Evolutionary conservation across 1,284 basidiomycete genomes (phyloP).

Genomic region (Melampsora americana): DNA sequence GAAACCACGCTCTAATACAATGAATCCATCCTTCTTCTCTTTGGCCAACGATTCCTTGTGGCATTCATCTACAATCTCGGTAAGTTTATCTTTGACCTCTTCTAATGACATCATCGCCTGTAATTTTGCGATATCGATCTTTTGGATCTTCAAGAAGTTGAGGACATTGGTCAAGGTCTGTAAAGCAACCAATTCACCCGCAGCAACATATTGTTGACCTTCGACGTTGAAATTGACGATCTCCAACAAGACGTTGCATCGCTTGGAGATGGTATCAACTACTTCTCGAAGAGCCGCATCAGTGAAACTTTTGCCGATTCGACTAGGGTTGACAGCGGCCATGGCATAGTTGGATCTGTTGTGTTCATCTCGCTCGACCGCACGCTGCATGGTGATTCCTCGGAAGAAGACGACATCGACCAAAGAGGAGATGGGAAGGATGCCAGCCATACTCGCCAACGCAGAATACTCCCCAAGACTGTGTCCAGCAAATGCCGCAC

Average conservation of each 20-base stretch:
- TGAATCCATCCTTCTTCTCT: constrained; percentile 73
- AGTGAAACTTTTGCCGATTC: constrained; percentile 88
- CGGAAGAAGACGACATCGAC: constrained; percentile 99
- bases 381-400: constrained; percentile 98
- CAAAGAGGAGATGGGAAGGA: constrained; percentile 89
- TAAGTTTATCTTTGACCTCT: constrained; percentile 85
- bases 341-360: constrained; percentile 96
- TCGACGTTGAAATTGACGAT: constrained; percentile 97
- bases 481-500: constrained; percentile 93
- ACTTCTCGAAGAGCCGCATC: constrained; percentile 85
- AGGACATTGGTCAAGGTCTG: constrained; percentile 93
- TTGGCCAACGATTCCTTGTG: constrained; percentile 70
- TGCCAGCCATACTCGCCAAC: constrained; percentile 91
- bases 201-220: constrained; percentile 68
- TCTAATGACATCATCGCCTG: constrained; percentile 74
- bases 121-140: constrained; percentile 91
- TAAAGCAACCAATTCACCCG: constrained; percentile 87
- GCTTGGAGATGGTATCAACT: constrained; percentile 77
- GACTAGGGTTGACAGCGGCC: constrained; percentile 96
- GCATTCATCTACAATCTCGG: constrained; percentile 81
- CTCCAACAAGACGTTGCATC: constrained; percentile 77
- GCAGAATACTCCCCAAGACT: constrained; percentile 98
- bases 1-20: constrained; percentile 92
- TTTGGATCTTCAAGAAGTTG: constrained; percentile 94
- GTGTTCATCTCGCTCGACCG: constrained; percentile 85